Base-by-base conservation (phyloP, 2,329 filamentous ascomycete species). In the Penicillium paneum region DNA sequence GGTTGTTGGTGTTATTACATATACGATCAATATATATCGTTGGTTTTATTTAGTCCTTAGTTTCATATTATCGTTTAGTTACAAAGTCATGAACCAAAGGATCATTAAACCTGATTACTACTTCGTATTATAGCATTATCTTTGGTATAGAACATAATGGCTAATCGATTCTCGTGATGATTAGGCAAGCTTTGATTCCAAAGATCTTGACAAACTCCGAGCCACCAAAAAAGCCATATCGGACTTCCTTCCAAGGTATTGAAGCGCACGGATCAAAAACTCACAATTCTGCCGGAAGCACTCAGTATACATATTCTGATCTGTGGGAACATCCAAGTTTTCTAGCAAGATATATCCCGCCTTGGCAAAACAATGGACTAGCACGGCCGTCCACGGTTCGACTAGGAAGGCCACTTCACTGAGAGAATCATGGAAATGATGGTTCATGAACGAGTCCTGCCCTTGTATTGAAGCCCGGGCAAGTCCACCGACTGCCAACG, bases 341-440 rank as follows among this genome's bases (percentile, higher is more conserved):
- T 75, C 70, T 5, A 83, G 67, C 15, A 75, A 62, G 4, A 76
- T 63, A 17, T 68, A 68, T 10, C 69, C 76, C 0, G 80, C 78
- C 61, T 77, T 80, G 24, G 78, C 74, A 54, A 84, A 84, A 0
- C 77, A 77, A 26, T 80, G 73, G 40, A 83, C 78, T 28, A 84
- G 67, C 3, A 84, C 77, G 36, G 79, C 77, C 1, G 81, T 83
- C 82, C 82, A 85, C 2, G 83, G 83, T 59, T 85, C 82, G 0
- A 81, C 83, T 52, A 85, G 64, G n/a, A 85, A 72, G 1, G 82
- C 78, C 2, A 79, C 81, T 54, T 82, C 75, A 39, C 77, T 80
- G 24, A 83, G 72, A 0, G 81, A 80, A 52, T 79, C 78, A 62
- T 83, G 81, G 50, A 82, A 80, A 21, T 78, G 42, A 1, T 26